Evolutionary conservation across 176 grass and related monocot species (phyloP).

Genomic region (Carex pumila): DNA sequence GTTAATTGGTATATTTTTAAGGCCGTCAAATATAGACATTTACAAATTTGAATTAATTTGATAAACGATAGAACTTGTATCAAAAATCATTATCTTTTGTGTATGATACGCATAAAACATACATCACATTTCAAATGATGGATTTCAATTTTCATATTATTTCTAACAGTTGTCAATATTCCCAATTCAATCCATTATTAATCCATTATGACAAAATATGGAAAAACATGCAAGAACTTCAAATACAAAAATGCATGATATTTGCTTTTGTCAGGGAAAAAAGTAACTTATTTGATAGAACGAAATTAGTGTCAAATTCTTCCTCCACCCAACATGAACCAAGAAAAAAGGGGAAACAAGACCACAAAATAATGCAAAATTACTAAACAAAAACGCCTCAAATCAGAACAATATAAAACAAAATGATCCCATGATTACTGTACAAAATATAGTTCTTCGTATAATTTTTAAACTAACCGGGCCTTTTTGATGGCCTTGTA

Average conservation of each 20-base stretch:
- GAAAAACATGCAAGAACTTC: not conserved
- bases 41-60: not conserved
- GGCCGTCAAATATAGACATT: not conserved
- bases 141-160: not conserved
- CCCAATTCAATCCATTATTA: not conserved
- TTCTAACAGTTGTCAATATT: not conserved
- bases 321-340: slow-evolving; percentile 12
- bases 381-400: not conserved
- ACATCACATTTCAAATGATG: not conserved
- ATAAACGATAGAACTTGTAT: not conserved
- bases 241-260: slow-evolving; percentile 10
- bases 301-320: not conserved
- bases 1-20: not conserved
- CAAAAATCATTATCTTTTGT: not conserved
- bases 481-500: slow-evolving; percentile 49
- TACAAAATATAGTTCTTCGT: not conserved
- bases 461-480: slow-evolving; percentile 18
- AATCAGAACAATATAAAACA: not conserved
- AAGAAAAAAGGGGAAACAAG: not conserved
- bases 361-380: not conserved
- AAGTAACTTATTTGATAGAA: not conserved
- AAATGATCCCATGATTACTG: not conserved
- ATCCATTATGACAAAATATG: not conserved
- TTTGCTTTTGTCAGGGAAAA: not conserved
- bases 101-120: not conserved